Percentiles rank a stretch among this genome's conserved stretches.
Conservation (phyloP, 768 basidiomycete genomes). For the Mycena chlorophos region DNA sequence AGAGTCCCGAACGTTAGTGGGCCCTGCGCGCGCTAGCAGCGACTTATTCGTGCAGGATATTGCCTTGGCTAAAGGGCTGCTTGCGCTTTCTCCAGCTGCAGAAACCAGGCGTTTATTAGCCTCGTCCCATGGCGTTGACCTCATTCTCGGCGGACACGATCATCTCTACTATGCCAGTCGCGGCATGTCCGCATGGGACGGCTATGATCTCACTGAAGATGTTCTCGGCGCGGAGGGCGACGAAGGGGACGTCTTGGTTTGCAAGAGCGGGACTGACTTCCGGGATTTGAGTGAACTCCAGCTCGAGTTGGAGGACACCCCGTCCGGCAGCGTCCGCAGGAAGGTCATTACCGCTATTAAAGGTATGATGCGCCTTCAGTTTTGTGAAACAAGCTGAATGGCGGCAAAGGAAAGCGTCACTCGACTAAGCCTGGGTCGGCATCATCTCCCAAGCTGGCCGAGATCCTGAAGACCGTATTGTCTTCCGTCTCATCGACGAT, state of each 20-base stretch:
- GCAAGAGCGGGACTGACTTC: constrained; percentile 92
- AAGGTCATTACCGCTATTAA: constrained; percentile 62
- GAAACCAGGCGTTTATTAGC: constrained; percentile 46
- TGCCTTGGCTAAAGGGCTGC: constrained; percentile 61
- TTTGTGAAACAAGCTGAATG: background rate
- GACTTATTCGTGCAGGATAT: constrained; percentile 56
- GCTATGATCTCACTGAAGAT: constrained; percentile 50
- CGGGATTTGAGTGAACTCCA: constrained; percentile 78
- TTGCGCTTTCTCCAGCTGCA: constrained; percentile 57
- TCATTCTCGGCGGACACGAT: constrained; percentile 88
- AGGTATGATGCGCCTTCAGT: constrained; percentile 40
- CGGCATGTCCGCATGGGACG: constrained; percentile 67
- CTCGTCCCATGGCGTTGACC: constrained; percentile 72
- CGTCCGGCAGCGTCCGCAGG: constrained; percentile 61
- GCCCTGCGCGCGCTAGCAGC: background rate
- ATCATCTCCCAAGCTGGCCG: constrained; percentile 54
- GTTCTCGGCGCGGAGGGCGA: constrained; percentile 74
- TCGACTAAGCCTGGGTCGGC: constrained; percentile 57
- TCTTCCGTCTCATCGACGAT: constrained; percentile 68
- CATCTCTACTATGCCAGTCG: constrained; percentile 76
- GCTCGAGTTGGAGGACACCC: constrained; percentile 60
- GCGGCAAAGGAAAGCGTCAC: constrained; percentile 63
- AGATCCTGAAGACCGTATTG: constrained; percentile 62
- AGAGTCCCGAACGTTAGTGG: constrained; percentile 51
- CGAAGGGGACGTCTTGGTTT: constrained; percentile 64